These are phyloP conservation scores for Cyphellophora attinorum DNA, from an alignment of 2,329 filamentous ascomycete species.

Conservation along the genomic window DNA sequence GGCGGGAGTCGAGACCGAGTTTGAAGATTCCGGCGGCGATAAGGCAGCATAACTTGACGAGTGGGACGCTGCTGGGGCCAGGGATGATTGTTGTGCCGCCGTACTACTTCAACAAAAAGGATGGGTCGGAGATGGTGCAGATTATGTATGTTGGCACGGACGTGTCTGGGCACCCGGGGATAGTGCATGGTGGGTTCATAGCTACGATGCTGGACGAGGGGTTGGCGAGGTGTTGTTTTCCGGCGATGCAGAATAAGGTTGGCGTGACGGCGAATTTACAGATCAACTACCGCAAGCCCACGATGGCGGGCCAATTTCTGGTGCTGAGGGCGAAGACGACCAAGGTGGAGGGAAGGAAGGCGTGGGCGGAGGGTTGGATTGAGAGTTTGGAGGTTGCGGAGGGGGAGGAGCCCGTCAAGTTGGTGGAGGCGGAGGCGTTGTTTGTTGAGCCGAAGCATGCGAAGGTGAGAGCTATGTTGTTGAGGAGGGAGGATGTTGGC, in stretches of 20 bases:
- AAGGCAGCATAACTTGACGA: constrained; percentile 69
- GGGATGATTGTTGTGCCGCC: constrained; percentile 74
- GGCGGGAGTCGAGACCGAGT: constrained; percentile 72
- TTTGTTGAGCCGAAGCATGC: constrained; percentile 85
- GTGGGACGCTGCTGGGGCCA: constrained; percentile 64
- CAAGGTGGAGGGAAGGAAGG: constrained; percentile 85
- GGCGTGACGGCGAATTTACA: constrained; percentile 79
- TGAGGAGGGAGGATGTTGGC: background rate
- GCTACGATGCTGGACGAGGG: constrained; percentile 92
- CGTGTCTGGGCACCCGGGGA: constrained; percentile 80
- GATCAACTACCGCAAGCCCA: constrained; percentile 72
- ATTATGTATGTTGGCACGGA: constrained; percentile 69
- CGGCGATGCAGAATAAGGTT: constrained; percentile 74
- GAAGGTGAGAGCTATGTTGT: constrained; percentile 41
- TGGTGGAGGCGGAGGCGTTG: constrained; percentile 76
- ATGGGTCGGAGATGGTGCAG: constrained; percentile 59
- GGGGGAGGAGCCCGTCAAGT: constrained; percentile 52
- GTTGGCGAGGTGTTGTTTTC: constrained; percentile 78
- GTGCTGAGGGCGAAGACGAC: constrained; percentile 71
- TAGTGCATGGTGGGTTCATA: constrained; percentile 81
- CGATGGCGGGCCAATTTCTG: constrained; percentile 63
- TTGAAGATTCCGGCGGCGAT: constrained; percentile 69
- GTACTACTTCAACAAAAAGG: constrained; percentile 62
- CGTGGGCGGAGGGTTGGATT: constrained; percentile 81
- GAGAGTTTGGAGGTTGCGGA: constrained; percentile 61